These are phyloP conservation scores for Dactylella cylindrospora DNA, from an alignment of 2,329 filamentous ascomycete species.

Conservation along the genomic window DNA sequence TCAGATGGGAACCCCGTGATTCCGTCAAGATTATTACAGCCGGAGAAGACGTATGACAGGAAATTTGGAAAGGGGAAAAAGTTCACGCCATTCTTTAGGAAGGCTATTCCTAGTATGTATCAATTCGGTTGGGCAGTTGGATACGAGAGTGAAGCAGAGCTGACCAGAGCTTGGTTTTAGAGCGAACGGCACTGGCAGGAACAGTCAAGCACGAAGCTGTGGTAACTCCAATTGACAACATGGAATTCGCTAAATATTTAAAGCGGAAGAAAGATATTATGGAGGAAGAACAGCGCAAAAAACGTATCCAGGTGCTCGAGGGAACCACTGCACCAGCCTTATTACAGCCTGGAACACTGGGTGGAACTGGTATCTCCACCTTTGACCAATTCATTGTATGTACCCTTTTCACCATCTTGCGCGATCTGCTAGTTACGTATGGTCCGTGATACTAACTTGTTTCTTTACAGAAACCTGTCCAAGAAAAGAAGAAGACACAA, in stretches of 20 bases:
- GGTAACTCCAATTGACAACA: constrained; percentile 51
- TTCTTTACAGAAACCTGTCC: constrained; percentile 57
- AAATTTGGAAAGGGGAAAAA: constrained; percentile 52
- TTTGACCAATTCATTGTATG: constrained; percentile 9
- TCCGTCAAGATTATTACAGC: constrained; percentile 47
- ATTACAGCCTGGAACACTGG: constrained; percentile 62
- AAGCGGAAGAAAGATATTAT: constrained; percentile 53
- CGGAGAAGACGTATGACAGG: constrained; percentile 45
- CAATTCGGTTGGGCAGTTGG: neutral
- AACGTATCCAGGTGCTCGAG: constrained; percentile 58
- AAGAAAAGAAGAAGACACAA: constrained; percentile 63
- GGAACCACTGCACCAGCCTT: constrained; percentile 58
- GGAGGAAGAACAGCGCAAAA: constrained; percentile 57
- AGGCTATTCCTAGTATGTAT: constrained; percentile 72
- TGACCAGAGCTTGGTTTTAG: constrained; percentile 53
- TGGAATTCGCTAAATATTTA: constrained; percentile 54
- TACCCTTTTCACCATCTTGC: neutral
- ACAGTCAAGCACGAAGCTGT: constrained; percentile 68
- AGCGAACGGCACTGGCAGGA: constrained; percentile 75
- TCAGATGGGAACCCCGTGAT: constrained; percentile 50
- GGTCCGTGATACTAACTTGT: constrained; percentile 5
- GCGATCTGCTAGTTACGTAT: neutral
- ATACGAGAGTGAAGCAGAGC: neutral
- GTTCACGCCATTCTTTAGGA: constrained; percentile 66
- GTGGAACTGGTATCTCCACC: constrained; percentile 58